A percentile compares a stretch with the other conserved stretches of the same genome.
Evolutionary conservation across 2,329 filamentous ascomycete genomes (phyloP).

Genomic region (Herpotrichia juniperi): DNA sequence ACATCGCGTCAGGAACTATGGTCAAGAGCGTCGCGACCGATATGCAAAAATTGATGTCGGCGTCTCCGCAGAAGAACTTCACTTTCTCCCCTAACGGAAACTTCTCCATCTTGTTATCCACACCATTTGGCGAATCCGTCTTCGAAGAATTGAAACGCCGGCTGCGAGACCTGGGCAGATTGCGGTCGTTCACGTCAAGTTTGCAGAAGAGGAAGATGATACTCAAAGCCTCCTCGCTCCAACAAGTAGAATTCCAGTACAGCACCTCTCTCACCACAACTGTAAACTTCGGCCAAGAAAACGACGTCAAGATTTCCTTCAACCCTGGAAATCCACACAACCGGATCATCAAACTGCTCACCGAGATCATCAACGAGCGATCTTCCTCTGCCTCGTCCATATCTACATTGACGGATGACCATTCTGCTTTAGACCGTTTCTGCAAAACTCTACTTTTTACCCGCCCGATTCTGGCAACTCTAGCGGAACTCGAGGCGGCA

Average conservation of each 20-base stretch:
- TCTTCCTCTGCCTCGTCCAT: slow-evolving; percentile 62
- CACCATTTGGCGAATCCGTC: slow-evolving; percentile 64
- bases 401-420: slow-evolving; percentile 59
- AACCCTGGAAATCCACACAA: slow-evolving; percentile 71
- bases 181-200: slow-evolving; percentile 73
- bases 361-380: slow-evolving; percentile 62
- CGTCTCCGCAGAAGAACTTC: slow-evolving; percentile 64
- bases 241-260: slow-evolving; percentile 71
- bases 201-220: slow-evolving; percentile 64
- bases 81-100: slow-evolving; percentile 67
- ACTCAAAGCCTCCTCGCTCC: slow-evolving; percentile 64
- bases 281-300: slow-evolving; percentile 60
- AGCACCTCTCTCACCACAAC: slow-evolving; percentile 59
- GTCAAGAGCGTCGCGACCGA: slow-evolving; percentile 38
- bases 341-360: slow-evolving; percentile 65
- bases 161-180: slow-evolving; percentile 70
- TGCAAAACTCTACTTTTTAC: slow-evolving; percentile 65
- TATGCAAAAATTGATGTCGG: slow-evolving; percentile 47
- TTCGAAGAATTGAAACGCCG: slow-evolving; percentile 65
- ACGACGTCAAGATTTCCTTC: slow-evolving; percentile 63
- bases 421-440: slow-evolving; percentile 58
- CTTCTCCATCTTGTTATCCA: slow-evolving; percentile 67
- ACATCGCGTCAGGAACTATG: slow-evolving; percentile 49
- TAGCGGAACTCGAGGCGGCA: slow-evolving; percentile 65
- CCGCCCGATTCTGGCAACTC: slow-evolving; percentile 67